Evolutionary conservation across 495 filamentous ascomycete species (phyloP).

Genomic region (Lasiosphaeris hirsuta): DNA sequence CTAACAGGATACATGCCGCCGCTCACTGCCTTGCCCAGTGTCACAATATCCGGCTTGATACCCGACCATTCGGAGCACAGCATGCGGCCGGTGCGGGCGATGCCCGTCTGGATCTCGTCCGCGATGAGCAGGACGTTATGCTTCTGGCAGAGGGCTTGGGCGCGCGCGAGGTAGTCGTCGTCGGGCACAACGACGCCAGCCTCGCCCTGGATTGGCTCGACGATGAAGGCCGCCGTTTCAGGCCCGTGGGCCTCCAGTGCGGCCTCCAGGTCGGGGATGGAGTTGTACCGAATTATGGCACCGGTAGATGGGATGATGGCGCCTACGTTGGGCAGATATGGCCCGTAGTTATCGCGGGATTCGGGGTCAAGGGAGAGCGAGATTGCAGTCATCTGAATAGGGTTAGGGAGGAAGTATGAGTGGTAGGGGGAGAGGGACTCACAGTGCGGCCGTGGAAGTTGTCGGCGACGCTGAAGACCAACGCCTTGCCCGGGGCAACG

Average conservation of each 20-base stretch:
- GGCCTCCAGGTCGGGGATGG: conserved; percentile 73
- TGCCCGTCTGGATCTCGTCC: conserved; percentile 97
- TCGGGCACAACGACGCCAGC: conserved; percentile 95
- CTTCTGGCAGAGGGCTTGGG: conserved; percentile 84
- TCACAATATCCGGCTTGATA: conserved; percentile 91
- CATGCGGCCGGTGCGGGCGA: conserved; percentile 89
- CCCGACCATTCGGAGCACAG: conserved; percentile 92
- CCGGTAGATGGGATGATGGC: conserved; percentile 73
- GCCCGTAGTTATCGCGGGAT: conserved; percentile 94
- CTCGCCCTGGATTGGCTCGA: conserved; percentile 98
- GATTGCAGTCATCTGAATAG: conserved; percentile 81
- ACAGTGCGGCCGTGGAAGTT: conserved; percentile 98
- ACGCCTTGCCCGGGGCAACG: conserved; percentile 77
- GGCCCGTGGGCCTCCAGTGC: conserved; percentile 76
- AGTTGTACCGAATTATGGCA: conserved; percentile 78
- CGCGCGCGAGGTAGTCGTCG: conserved; percentile 78
- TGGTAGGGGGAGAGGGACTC: conserved; percentile 32
- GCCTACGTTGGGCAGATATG: conserved; percentile 86
- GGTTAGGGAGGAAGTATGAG: conserved; percentile 21
- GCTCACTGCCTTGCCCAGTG: conserved; percentile 95
- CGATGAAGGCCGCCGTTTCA: conserved; percentile 88
- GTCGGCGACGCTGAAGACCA: conserved; percentile 79
- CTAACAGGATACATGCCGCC: conserved; percentile 99
- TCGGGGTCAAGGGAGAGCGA: conserved; percentile 93
- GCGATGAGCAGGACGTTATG: conserved; percentile 94